Base-by-base conservation (phyloP, 176 grass and related monocot genomes). In the Stipa capillata region DNA sequence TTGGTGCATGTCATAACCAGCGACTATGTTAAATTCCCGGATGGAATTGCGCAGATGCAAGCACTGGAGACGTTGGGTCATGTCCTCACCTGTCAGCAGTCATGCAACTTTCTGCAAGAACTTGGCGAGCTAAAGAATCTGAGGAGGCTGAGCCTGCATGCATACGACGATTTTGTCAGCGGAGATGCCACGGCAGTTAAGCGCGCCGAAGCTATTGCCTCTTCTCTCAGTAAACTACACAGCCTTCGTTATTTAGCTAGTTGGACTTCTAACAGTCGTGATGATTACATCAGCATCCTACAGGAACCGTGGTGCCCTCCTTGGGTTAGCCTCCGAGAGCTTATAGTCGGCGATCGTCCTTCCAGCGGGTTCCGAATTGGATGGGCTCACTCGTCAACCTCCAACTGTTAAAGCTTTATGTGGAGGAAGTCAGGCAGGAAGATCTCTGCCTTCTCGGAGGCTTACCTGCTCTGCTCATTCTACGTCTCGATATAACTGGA, bases 401-500 rank as follows among this genome's bases (percentile, higher is more conserved):
- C 56, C 17, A 64, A 40, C 34, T 2, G 0, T 20, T 65, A 40
- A 0, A 0, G 9, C 1, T 65, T 24, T 0, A 0, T 0, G 9
- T 65, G 35, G 4, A 65, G 20, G 34, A 0, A 5, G 4, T 65
- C 20, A 65, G 21, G 18, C 61, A 64, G 17, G 61, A 64, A 4
- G 18, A 37, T 10, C 8, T 64, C 3, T 64, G 1, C 8, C 10
- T 10, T 3, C 18, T 64, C 37, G 61, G 61, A 33, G 8, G 33
- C 8, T 29, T 64, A 37, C 61, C 18, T 1, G 4, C 0, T 64
- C 61, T 64, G 8, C 18, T 37, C 3, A 9, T 37, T 64, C 4
- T 64, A 1, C 0, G 0, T 5, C 34, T 65, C 8, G 0, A 4
- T n/a, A n/a, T n/a, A n/a, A n/a, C n/a, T n/a, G 0, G 33, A 4